phyloP scores from a whole-genome alignment of 2,329 filamentous ascomycete genomes.

The Colletotrichum horii region DNA sequence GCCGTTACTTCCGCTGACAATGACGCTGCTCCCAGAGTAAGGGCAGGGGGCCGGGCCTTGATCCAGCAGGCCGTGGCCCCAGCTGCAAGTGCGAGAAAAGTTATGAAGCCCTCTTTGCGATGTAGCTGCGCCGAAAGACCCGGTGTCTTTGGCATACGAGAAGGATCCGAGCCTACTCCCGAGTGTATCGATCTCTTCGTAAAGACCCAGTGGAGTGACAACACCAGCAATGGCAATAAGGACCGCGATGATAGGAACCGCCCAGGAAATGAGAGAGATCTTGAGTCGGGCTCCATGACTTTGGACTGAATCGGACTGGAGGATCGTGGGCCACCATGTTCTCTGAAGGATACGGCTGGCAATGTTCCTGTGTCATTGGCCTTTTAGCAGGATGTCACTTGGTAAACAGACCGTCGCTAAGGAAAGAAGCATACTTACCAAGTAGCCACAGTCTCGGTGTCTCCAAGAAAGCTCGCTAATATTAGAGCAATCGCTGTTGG shows the following conservation, averaged over 20 bases:
- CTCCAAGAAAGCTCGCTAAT: slow-evolving; percentile 37
- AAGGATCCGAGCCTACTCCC: slow-evolving; percentile 31
- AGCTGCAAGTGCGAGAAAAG: too few species aligned
- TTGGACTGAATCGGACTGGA: slow-evolving; percentile 40
- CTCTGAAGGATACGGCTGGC: slow-evolving; percentile 35
- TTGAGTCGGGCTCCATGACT: slow-evolving; percentile 32
- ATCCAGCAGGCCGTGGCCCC: too few species aligned
- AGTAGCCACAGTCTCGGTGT: slow-evolving; percentile 40
- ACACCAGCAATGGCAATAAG: slow-evolving; percentile 46
- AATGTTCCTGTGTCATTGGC: slow-evolving; percentile 21
- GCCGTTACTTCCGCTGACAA: slow-evolving; percentile 27
- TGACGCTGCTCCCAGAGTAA: slow-evolving; percentile 20
- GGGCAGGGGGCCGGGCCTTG: slow-evolving; percentile 29
- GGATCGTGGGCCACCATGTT: slow-evolving; percentile 46
- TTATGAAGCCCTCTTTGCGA: slow-evolving; percentile 14
- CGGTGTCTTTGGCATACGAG: slow-evolving; percentile 39
- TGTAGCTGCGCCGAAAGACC: slow-evolving; percentile 43
- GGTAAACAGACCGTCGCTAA: too few species aligned
- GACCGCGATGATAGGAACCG: slow-evolving; percentile 30
- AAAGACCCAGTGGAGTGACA: slow-evolving; percentile 50
- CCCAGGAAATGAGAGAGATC: slow-evolving; percentile 18
- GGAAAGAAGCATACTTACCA: too few species aligned
- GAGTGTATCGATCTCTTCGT: slow-evolving; percentile 37
- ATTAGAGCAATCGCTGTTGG: slow-evolving; percentile 40
- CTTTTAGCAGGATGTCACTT: too few species aligned